Evolutionary conservation across 2,329 filamentous ascomycete species (phyloP).

Genomic region (Sclerotiophoma versabilis): DNA sequence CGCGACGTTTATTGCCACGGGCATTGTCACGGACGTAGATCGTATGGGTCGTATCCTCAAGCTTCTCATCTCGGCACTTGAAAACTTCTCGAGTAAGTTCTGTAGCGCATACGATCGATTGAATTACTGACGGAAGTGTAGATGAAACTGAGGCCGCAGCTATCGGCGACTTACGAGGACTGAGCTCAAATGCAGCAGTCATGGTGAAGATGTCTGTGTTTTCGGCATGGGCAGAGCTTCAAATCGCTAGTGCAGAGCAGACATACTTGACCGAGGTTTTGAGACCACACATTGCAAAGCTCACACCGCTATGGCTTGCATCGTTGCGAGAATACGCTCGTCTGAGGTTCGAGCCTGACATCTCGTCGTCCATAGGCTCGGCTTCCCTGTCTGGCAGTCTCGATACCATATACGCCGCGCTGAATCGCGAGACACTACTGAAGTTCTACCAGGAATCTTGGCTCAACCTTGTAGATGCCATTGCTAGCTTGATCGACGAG

Average conservation of each 20-base stretch:
- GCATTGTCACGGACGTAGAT: slow-evolving; percentile 96
- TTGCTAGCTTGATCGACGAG: slow-evolving; percentile 95
- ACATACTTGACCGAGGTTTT: slow-evolving; percentile 87
- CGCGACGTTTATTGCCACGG: slow-evolving; percentile 95
- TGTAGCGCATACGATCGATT: background rate
- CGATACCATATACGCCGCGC: slow-evolving; percentile 90
- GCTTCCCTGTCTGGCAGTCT: slow-evolving; percentile 83
- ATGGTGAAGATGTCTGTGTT: slow-evolving; percentile 99
- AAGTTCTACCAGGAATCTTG: slow-evolving; percentile 97
- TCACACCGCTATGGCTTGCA: slow-evolving; percentile 93
- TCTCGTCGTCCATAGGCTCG: slow-evolving; percentile 86
- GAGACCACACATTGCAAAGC: slow-evolving; percentile 84
- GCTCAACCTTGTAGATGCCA: slow-evolving; percentile 95
- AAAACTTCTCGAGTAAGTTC: slow-evolving; percentile 78
- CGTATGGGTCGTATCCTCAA: slow-evolving; percentile 99
- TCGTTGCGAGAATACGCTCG: slow-evolving; percentile 93
- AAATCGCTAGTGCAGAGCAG: slow-evolving; percentile 93
- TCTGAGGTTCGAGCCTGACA: slow-evolving; percentile 93
- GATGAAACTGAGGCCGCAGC: slow-evolving; percentile 78
- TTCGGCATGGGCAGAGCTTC: slow-evolving; percentile 95
- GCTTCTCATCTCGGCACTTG: slow-evolving; percentile 85
- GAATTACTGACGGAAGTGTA: slow-evolving; percentile 33
- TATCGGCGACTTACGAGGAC: slow-evolving; percentile 89
- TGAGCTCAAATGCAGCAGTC: slow-evolving; percentile 94
- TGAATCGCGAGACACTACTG: slow-evolving; percentile 91